phyloP scores from a whole-genome alignment of 176 grass and related monocot genomes.

The Ensete glaucum region DNA sequence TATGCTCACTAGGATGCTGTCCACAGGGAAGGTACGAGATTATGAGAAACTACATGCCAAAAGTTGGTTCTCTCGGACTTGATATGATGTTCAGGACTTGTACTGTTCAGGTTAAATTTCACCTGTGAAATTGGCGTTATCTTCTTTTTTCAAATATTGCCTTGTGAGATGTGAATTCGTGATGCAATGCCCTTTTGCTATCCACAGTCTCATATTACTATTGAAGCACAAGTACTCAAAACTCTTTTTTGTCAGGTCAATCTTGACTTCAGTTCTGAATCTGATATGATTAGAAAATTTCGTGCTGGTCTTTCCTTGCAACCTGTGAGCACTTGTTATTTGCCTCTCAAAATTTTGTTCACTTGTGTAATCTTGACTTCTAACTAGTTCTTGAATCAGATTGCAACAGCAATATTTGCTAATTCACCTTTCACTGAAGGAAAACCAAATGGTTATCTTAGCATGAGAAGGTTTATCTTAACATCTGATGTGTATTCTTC shows the following conservation, averaged over 20 bases:
- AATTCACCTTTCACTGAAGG: slow-evolving; percentile 99
- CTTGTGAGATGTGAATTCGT: too few relatives aligned
- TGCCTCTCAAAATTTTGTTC: background rate
- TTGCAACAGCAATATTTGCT: slow-evolving; percentile 94
- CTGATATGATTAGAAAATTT: slow-evolving; percentile 95
- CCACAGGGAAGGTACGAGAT: slow-evolving; percentile 82
- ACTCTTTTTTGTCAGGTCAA: slow-evolving; percentile 53
- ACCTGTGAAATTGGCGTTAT: background rate
- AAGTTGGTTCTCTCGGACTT: slow-evolving; percentile 91
- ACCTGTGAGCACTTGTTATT: slow-evolving; percentile 54
- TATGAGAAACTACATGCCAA: slow-evolving; percentile 99
- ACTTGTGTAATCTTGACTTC: background rate
- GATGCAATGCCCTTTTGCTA: too few relatives aligned
- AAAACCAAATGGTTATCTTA: slow-evolving; percentile 96
- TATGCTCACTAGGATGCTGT: background rate
- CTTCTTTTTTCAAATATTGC: too few relatives aligned
- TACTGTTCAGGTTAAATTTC: slow-evolving; percentile 64
- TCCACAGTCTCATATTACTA: too few relatives aligned
- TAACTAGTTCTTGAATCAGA: slow-evolving; percentile 47
- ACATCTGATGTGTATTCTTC: slow-evolving; percentile 1
- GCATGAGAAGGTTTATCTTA: slow-evolving; percentile 78
- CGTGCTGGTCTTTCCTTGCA: slow-evolving; percentile 73
- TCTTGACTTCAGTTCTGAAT: slow-evolving; percentile 97
- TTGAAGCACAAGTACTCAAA: background rate
- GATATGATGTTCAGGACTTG: slow-evolving; percentile 99